A percentile compares a stretch with the other conserved stretches of the same genome.
Conservation (phyloP, 805 yeast species). For the Ogataea pignaliae region DNA sequence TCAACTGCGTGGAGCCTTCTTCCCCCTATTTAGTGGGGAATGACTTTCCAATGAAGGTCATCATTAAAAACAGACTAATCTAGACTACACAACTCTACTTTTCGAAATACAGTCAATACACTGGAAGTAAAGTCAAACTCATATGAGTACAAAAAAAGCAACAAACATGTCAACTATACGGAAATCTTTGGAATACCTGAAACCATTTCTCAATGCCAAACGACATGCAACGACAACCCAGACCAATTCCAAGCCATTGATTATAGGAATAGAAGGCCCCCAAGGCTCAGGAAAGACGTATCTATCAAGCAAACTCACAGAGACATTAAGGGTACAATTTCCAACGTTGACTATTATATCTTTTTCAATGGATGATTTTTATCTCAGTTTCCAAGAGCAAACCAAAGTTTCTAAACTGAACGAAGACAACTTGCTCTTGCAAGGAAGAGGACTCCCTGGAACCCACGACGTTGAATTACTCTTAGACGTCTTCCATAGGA, state of each 20-base stretch:
- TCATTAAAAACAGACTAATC: too few species aligned
- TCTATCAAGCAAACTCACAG: constrained; percentile 39
- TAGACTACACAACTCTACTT: too few species aligned
- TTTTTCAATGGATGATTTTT: constrained; percentile 84
- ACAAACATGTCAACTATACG: constrained; percentile 14
- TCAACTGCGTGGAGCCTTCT: too few species aligned
- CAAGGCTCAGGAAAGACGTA: constrained; percentile 79
- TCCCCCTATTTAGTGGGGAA: too few species aligned
- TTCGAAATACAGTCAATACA: too few species aligned
- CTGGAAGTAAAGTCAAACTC: too few species aligned
- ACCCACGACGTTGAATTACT: constrained; percentile 72
- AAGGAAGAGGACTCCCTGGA: constrained; percentile 89
- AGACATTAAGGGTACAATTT: constrained; percentile 30
- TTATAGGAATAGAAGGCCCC: constrained; percentile 62
- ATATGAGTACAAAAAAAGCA: neutral
- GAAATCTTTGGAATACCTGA: constrained; percentile 24
- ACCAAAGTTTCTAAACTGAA: constrained; percentile 33
- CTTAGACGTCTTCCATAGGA: constrained; percentile 30
- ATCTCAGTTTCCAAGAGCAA: constrained; percentile 65
- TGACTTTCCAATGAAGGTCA: too few species aligned
- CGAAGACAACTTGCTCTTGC: constrained; percentile 41
- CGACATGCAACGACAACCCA: constrained; percentile 1
- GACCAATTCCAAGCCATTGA: constrained; percentile 25
- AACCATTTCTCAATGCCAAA: constrained; percentile 26
- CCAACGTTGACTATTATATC: constrained; percentile 38